Base-by-base conservation (phyloP, 2,329 filamentous ascomycete genomes). In the Helotiales sp. region DNA sequence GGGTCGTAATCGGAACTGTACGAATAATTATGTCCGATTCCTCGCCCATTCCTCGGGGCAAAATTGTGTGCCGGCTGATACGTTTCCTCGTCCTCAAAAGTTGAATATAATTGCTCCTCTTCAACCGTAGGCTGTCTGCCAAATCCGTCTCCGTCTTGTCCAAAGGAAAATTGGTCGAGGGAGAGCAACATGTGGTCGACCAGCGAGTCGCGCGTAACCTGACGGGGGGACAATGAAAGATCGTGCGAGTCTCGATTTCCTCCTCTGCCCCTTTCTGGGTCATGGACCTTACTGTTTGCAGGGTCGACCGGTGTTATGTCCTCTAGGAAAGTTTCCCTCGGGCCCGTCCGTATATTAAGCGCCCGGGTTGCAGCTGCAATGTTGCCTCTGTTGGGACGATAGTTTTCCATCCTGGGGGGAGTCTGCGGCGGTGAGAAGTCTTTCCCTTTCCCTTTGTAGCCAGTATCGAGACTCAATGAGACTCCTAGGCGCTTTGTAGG, bases 151-250 rank as follows among this genome's bases (percentile, higher is more conserved):
- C 64, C 69, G 7, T 73, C 73, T 45, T 85, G 82, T 52, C 79
- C 83, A 73, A 87, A 84, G 47, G 87, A 90, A 76, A 95, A 89
- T 79, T 95, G 91, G 80, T 97, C 95, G 71, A 99, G 89, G 47
- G 94, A 97, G 71, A 96, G 84, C 68, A 98, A 88, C 91, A 99
- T 96, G 79, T 97, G 97, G 79, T 96, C 91, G 67, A 99, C 93
- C 72, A 99, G 89, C 40, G 94, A 97, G 77, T 97, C 93, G 73
- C 95, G 89, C 47, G 92, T 93, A 70, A 92, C 88, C 77, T 92
- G 88, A 69, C 89, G 85, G 58, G 91, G 88, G 60, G 90, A 90
- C 74, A 97, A 85, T 66, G 92, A 94, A 69, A 97, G 85, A 78
- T 97, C 94, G 83, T 97, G 94, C 13, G 75, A 77, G 65, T 78